Conservation (phyloP, 768 basidiomycete species). For the Termitomyces sp. region DNA sequence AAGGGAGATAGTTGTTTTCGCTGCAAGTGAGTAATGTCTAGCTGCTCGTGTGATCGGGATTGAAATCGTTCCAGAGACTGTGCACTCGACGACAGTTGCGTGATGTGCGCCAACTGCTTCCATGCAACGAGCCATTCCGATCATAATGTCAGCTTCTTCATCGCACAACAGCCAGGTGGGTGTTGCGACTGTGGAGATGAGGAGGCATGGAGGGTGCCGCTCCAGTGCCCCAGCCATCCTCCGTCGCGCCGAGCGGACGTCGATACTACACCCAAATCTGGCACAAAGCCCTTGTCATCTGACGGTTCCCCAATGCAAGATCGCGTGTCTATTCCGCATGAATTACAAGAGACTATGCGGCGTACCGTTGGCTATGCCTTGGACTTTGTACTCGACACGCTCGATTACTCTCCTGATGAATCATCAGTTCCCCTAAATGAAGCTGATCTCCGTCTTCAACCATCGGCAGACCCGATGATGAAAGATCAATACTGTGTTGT, state of each 20-base stretch:
- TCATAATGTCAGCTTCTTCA: conserved; percentile 93
- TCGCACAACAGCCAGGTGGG: conserved; percentile 87
- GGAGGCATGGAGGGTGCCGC: conserved; percentile 75
- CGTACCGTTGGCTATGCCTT: conserved; percentile 73
- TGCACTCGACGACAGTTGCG: conserved; percentile 84
- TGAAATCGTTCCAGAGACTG: conserved; percentile 64
- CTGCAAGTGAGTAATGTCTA: conserved; percentile 72
- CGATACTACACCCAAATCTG: conserved; percentile 38
- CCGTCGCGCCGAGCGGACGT: conserved; percentile 30
- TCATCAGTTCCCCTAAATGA: conserved; percentile 62
- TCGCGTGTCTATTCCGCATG: conserved; percentile 53
- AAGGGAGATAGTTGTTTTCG: conserved; percentile 92
- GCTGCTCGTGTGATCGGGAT: neutral
- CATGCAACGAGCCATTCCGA: conserved; percentile 80
- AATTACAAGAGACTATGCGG: conserved; percentile 71
- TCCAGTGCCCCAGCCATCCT: conserved; percentile 76
- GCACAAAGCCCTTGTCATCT: conserved; percentile 37
- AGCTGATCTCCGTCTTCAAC: conserved; percentile 67
- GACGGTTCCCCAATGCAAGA: conserved; percentile 60
- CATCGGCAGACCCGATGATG: conserved; percentile 74
- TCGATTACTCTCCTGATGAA: conserved; percentile 82
- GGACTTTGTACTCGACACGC: conserved; percentile 79
- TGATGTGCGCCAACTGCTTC: conserved; percentile 88
- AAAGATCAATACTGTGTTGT: conserved; percentile 80
- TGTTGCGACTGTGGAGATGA: conserved; percentile 95